These are phyloP conservation scores for Phytophthora rubi DNA, from an alignment of 352 stramenopile genomes.

Conservation along the genomic window DNA sequence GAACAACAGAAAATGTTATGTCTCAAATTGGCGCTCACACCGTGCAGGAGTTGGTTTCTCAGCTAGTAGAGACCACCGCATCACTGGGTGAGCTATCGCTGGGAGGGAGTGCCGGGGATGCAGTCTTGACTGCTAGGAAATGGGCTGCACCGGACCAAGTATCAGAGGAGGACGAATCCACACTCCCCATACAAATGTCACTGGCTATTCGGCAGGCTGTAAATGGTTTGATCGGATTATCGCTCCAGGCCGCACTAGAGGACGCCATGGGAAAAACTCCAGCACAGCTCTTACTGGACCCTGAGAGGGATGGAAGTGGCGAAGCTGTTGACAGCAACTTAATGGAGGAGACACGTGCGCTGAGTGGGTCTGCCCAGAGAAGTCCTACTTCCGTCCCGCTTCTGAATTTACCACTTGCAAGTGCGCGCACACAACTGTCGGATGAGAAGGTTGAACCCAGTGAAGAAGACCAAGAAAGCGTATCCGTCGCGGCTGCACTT, in stretches of 20 bases:
- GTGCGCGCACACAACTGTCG: not conserved
- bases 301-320: not conserved
- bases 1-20: conserved; percentile 24
- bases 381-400: conserved; percentile 10
- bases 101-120: not conserved
- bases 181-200: conserved; percentile 48
- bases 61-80: conserved; percentile 11
- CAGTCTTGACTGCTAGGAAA: not conserved
- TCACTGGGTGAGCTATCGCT: not conserved
- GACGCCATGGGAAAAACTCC: conserved; percentile 31
- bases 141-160: not conserved
- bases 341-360: not conserved
- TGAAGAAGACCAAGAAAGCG: conserved; percentile 6
- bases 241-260: conserved; percentile 45
- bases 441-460: not conserved
- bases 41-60: conserved; percentile 18
- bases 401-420: conserved; percentile 7
- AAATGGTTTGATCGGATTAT: conserved; percentile 49
- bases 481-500: conserved; percentile 36
- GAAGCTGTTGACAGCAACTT: conserved; percentile 1
- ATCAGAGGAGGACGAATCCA: conserved; percentile 12
- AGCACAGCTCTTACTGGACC: not conserved
- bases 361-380: not conserved
- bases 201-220: conserved; percentile 46
- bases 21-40: conserved; percentile 14